phyloP scores from a whole-genome alignment of 805 yeast genomes.

The Metschnikowia proteae region DNA sequence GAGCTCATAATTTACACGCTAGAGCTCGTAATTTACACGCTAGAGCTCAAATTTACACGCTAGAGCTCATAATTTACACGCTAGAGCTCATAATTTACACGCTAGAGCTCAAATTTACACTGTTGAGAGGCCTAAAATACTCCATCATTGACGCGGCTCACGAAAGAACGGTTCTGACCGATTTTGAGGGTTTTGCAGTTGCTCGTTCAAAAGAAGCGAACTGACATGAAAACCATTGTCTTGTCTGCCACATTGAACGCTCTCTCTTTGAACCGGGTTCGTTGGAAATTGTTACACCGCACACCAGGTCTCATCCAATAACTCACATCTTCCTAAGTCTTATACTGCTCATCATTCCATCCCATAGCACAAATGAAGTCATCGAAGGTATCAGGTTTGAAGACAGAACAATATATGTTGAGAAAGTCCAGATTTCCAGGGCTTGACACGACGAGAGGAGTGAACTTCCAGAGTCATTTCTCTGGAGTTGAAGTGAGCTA shows the following conservation, averaged over 20 bases:
- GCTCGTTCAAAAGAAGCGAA: constrained; percentile 44
- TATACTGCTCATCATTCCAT: constrained; percentile 40
- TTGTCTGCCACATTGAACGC: constrained; percentile 99
- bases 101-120: no score
- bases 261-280: constrained; percentile 19
- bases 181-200: constrained; percentile 78
- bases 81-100: no score
- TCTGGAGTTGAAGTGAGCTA: neutral
- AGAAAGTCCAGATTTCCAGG: constrained; percentile 74
- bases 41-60: no score
- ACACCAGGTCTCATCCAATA: constrained; percentile 68
- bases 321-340: constrained; percentile 43
- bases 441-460: constrained; percentile 32
- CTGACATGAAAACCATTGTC: constrained; percentile 64
- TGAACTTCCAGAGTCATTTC: neutral
- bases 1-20: no score
- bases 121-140: no score
- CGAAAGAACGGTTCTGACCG: constrained; percentile 91
- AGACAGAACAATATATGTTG: constrained; percentile 62
- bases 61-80: no score
- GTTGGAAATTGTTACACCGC: constrained; percentile 50
- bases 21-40: no score
- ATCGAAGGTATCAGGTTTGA: constrained; percentile 71
- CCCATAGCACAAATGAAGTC: constrained; percentile 61
- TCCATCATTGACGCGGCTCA: constrained; percentile 95